These are phyloP conservation scores for Phytophthora gonapodyides DNA, from an alignment of 352 stramenopile species.

Conservation along the genomic window DNA sequence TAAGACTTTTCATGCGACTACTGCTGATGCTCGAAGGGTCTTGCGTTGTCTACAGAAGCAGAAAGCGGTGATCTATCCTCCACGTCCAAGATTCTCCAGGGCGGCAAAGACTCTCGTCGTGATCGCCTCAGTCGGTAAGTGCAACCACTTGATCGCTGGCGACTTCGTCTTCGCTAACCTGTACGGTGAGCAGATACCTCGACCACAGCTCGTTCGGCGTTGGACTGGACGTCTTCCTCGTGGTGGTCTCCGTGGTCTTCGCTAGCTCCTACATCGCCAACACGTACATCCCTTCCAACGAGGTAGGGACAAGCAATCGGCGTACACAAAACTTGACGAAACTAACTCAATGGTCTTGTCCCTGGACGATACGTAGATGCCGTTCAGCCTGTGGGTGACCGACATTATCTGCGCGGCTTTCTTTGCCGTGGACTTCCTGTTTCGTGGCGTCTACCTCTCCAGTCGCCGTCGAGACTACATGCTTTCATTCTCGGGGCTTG, in stretches of 20 bases:
- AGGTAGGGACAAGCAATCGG: conserved; percentile 24
- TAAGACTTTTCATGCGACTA: not conserved
- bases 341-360: not conserved
- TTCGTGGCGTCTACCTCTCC: conserved; percentile 73
- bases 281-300: conserved; percentile 70
- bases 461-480: conserved; percentile 71
- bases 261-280: conserved; percentile 71
- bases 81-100: conserved; percentile 28
- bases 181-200: conserved; percentile 22
- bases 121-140: conserved; percentile 39
- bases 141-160: not conserved
- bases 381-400: conserved; percentile 56
- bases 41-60: conserved; percentile 18
- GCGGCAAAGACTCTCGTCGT: conserved; percentile 26
- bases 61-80: conserved; percentile 35
- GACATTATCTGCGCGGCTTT: conserved; percentile 68
- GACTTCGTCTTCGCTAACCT: not conserved
- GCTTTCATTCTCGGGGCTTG: conserved; percentile 58
- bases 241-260: conserved; percentile 54
- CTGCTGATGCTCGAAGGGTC: not conserved
- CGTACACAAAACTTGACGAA: not conserved
- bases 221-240: conserved; percentile 31
- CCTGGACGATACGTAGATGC: conserved; percentile 42
- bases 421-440: conserved; percentile 70
- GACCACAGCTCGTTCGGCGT: conserved; percentile 38